Conservation (phyloP, 1,139 yeast genomes). For the Maudiozyma humilis region DNA sequence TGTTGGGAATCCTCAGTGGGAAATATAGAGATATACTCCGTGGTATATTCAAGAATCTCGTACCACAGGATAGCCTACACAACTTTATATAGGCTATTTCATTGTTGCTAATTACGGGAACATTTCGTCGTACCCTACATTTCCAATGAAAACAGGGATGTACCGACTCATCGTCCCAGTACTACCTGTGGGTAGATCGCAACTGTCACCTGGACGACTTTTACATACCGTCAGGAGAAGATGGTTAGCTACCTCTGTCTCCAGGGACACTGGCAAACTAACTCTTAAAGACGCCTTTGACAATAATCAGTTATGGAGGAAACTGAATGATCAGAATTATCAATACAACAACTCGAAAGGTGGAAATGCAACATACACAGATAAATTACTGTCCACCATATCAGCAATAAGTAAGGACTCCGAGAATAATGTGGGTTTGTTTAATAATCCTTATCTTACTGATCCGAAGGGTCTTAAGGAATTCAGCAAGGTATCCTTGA, state of each 20-base stretch:
- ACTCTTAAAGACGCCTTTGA: conserved; percentile 18
- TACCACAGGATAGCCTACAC: no score
- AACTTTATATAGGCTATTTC: no score
- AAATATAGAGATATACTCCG: no score
- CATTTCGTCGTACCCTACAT: not conserved
- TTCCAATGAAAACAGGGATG: not conserved
- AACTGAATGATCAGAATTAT: conserved; percentile 6
- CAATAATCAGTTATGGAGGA: conserved; percentile 19
- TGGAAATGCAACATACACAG: conserved; percentile 1
- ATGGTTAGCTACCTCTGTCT: no score
- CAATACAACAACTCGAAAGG: not conserved
- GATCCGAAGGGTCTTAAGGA: conserved; percentile 62
- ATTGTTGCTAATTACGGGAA: no score
- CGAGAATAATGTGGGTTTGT: conserved; percentile 44
- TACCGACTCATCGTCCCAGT: not conserved
- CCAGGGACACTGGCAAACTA: no score
- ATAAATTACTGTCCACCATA: conserved; percentile 9
- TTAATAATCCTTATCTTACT: conserved; percentile 59
- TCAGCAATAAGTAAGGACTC: not conserved
- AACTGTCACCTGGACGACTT: not conserved
- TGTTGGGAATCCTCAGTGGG: no score
- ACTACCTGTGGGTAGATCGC: not conserved
- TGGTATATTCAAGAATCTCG: no score
- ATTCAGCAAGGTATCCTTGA: conserved; percentile 58
- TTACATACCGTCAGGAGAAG: not conserved